Evolutionary conservation across 2,329 filamentous ascomycete genomes (phyloP).

Genomic region (Saccharata proteae): DNA sequence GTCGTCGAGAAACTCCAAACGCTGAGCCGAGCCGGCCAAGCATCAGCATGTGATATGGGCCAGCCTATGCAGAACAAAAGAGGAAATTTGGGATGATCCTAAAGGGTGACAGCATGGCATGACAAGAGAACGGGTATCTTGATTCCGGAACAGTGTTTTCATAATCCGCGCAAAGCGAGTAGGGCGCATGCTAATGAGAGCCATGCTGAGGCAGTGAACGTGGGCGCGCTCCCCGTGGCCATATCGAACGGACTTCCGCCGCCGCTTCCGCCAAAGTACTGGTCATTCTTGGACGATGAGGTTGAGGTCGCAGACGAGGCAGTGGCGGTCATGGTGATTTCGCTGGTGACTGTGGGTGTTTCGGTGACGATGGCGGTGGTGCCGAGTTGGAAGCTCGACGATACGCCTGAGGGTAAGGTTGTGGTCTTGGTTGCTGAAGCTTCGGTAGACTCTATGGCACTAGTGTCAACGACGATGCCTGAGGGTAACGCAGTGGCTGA

Average conservation of each 20-base stretch:
- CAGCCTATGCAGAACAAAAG: no score
- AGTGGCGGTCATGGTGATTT: background rate
- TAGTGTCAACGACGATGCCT: constrained; percentile 11
- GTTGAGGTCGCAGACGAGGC: background rate
- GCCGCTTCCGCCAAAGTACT: constrained; percentile 15
- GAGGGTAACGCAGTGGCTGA: constrained; percentile 10
- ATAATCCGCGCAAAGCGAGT: constrained; percentile 2
- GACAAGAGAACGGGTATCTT: no score
- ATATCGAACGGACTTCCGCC: constrained; percentile 36
- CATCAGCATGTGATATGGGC: no score
- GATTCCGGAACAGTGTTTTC: no score
- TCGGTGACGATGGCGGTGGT: constrained; percentile 7
- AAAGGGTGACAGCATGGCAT: no score
- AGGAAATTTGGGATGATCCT: no score
- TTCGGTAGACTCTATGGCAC: constrained; percentile 9
- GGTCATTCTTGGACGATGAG: background rate
- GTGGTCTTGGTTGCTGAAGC: constrained; percentile 8
- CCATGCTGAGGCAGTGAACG: constrained; percentile 2
- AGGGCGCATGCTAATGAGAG: background rate
- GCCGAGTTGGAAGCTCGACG: constrained; percentile 2
- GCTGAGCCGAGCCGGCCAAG: no score
- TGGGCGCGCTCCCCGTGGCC: background rate
- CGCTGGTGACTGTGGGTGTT: no score
- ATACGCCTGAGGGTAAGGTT: no score
- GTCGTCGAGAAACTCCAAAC: no score